Conservation (phyloP, 768 basidiomycete species). For the Paxillus ammoniavirescens region DNA sequence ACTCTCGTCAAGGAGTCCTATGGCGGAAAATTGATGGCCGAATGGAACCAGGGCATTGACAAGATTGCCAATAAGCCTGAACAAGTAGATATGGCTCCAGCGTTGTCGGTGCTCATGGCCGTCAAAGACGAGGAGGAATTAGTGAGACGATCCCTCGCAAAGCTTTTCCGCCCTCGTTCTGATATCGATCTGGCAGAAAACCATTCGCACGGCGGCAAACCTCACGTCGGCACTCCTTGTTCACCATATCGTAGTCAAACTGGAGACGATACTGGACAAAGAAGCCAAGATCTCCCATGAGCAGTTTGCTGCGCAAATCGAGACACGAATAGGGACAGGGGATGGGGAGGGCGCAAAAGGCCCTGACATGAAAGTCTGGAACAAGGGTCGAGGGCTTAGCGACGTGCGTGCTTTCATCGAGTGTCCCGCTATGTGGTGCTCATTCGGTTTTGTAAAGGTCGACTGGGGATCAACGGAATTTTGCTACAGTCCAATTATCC, state of each 20-base stretch:
- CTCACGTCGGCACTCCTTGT: conserved; percentile 84
- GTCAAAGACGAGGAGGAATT: conserved; percentile 92
- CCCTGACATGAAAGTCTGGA: conserved; percentile 93
- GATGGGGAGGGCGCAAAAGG: conserved; percentile 62
- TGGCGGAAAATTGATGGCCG: conserved; percentile 80
- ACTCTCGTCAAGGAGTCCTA: conserved; percentile 80
- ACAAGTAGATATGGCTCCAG: conserved; percentile 72
- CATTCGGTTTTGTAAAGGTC: conserved; percentile 46
- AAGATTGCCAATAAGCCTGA: conserved; percentile 63
- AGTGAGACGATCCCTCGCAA: conserved; percentile 44
- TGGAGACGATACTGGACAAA: conserved; percentile 89
- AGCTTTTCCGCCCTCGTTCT: conserved; percentile 4
- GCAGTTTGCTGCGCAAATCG: conserved; percentile 79
- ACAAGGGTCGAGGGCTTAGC: conserved; percentile 66
- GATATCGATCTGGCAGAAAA: conserved; percentile 54
- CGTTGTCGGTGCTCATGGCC: conserved; percentile 76
- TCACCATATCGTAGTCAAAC: conserved; percentile 81
- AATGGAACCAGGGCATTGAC: conserved; percentile 74
- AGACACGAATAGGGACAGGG: conserved; percentile 82
- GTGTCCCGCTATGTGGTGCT: conserved; percentile 1
- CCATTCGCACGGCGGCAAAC: conserved; percentile 66
- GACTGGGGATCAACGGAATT: conserved; percentile 93
- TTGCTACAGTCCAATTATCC: conserved; percentile 93
- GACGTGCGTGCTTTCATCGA: conserved; percentile 52
- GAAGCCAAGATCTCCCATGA: conserved; percentile 92